Base-by-base conservation (phyloP, 2,329 filamentous ascomycete genomes). In the Huntiella moniliformis region DNA sequence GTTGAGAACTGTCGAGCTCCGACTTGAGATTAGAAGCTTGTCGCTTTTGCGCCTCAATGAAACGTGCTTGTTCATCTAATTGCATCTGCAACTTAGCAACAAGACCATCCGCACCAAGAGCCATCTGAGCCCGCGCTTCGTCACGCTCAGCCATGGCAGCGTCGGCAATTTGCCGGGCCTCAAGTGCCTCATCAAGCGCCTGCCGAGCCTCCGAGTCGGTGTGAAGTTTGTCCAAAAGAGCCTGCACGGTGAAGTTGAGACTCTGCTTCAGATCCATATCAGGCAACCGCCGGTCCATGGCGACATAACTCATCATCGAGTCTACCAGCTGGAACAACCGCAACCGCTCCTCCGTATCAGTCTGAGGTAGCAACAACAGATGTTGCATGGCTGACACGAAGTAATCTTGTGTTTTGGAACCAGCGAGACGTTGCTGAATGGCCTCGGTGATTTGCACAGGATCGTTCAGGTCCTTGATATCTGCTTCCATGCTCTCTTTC, bases 181-280 rank as follows among this genome's bases (percentile, higher is more conserved):
- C 86, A 28, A 91, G 67, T 7, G 87, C 82, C 61, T 96, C 88
- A 67, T 96, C 91, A 50, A 85, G 77, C 17, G 86, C 86, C 62
- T 88, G 85, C 15, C 88, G 74, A 42, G 91, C 88, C 62, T 98
- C 91, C 0, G 84, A 87, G 63, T 98, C 91, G 2, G 91, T 96
- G 58, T 96, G 91, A 44, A 98, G 70, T 63, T 92, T 93, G 65
- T 96, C 91, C 51, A 98, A 69, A 54, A 98, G 69, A 60, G 77
- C 93, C 64, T 96, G 91, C 7, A 98, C 91, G 0, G 88, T 95
- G 56, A 96, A 96, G 60, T 93, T 95, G 53, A 98, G 73, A 57
- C 86, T 93, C 61, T 96, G 88, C 66, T 95, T 95, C 50, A 98
- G 73, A 60, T 98, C 91, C 77, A 96, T 88, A 61, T 98, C 88